Evolutionary conservation across 2,329 filamentous ascomycete species (phyloP).

Genomic region (Phoma herbarum): DNA sequence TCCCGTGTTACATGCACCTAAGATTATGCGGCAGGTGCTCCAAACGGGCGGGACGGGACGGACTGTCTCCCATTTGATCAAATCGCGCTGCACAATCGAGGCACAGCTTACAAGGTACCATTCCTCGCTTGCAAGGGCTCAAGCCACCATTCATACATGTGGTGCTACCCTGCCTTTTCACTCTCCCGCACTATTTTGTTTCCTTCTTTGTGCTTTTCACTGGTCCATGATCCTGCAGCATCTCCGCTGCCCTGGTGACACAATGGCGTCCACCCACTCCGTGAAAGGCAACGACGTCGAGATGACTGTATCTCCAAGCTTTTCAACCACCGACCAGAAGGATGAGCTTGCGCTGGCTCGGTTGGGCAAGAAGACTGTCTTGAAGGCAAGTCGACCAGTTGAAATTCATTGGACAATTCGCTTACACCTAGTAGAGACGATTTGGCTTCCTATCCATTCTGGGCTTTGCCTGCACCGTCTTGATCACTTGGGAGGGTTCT

Average conservation of each 20-base stretch:
- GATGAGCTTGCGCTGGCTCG: constrained; percentile 33
- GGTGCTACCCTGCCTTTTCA: constrained; percentile 5
- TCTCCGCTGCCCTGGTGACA: constrained; percentile 1
- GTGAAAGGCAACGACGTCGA: constrained; percentile 26
- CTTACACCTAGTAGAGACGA: constrained; percentile 27
- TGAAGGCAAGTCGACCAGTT: constrained; percentile 26
- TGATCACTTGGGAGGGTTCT: constrained; percentile 43
- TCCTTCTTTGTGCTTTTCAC: background rate
- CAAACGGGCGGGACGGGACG: constrained; percentile 13
- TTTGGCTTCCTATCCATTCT: constrained; percentile 41
- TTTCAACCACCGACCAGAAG: constrained; percentile 21
- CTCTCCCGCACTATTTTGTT: constrained; percentile 1
- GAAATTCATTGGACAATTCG: background rate
- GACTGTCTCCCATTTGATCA: constrained; percentile 2
- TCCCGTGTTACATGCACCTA: constrained; percentile 19
- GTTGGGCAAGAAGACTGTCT: constrained; percentile 36
- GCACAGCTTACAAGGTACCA: constrained; percentile 7
- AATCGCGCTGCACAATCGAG: constrained; percentile 11
- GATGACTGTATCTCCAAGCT: constrained; percentile 17
- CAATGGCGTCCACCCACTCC: constrained; percentile 20
- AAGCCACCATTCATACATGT: constrained; percentile 2
- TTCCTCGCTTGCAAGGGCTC: constrained; percentile 11
- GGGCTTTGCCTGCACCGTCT: constrained; percentile 40
- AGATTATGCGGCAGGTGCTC: constrained; percentile 26
- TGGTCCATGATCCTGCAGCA: background rate